Percentiles rank a stretch among this genome's conserved stretches.
Evolutionary conservation across 495 filamentous ascomycete species (phyloP).

Genomic region (Chlorociboria aeruginascens): DNA sequence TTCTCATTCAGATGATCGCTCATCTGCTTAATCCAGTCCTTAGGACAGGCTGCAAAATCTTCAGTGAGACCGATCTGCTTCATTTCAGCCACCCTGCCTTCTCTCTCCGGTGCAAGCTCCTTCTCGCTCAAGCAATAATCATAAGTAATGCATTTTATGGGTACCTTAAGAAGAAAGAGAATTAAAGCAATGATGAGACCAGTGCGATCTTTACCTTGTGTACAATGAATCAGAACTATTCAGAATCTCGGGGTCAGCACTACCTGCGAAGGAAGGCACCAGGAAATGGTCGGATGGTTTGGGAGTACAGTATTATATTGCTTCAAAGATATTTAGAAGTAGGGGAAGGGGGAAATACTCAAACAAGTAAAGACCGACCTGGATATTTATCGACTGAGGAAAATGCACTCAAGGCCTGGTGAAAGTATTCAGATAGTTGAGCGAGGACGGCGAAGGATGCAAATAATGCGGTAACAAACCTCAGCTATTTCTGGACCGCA

Average conservation of each 20-base stretch:
- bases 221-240: conserved; percentile 58
- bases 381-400: conserved; percentile 8
- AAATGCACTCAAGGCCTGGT: conserved; percentile 1
- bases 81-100: conserved; percentile 56
- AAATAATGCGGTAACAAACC: conserved; percentile 11
- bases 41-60: conserved; percentile 53
- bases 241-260: too few species aligned
- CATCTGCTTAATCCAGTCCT: conserved; percentile 24
- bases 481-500: conserved; percentile 49
- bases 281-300: too few species aligned
- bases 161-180: conserved; percentile 46
- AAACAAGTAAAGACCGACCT: too few species aligned
- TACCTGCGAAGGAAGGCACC: conserved; percentile 13
- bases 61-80: conserved; percentile 51
- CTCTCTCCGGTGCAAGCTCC: conserved; percentile 47
- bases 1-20: conserved; percentile 11
- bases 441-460: neutral
- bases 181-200: conserved; percentile 57
- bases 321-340: conserved; percentile 24
- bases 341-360: conserved; percentile 24
- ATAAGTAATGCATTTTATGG: conserved; percentile 39
- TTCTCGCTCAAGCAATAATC: conserved; percentile 53
- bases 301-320: too few species aligned
- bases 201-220: conserved; percentile 80
- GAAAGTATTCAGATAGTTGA: neutral